Conservation (phyloP, 768 basidiomycete genomes). For the Polyporus arcularius region DNA sequence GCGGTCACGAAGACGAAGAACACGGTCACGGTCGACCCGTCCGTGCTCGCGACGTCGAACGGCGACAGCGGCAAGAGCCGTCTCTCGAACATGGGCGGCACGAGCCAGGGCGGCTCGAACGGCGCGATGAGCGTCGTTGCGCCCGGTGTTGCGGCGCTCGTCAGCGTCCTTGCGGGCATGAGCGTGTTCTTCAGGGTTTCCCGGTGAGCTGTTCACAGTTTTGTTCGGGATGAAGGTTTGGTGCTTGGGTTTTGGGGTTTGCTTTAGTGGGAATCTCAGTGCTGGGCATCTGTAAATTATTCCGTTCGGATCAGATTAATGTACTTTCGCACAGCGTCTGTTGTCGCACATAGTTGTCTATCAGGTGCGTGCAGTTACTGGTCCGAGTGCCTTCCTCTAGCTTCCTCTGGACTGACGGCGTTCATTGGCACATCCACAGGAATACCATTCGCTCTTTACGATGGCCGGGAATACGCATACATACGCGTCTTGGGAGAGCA, state of each 20-base stretch:
- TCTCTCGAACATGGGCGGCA: slow-evolving; percentile 29
- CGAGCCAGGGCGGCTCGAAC: slow-evolving; percentile 27
- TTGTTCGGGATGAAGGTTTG: no score
- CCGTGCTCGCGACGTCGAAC: slow-evolving; percentile 62
- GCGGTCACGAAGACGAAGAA: slow-evolving; percentile 52
- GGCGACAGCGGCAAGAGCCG: slow-evolving; percentile 43
- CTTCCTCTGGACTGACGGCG: no score
- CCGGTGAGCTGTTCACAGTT: no score
- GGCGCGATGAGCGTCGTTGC: slow-evolving; percentile 18
- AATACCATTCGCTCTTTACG: neutral
- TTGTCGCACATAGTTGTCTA: neutral
- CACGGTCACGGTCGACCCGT: slow-evolving; percentile 55
- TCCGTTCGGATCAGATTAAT: neutral
- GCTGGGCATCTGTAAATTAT: slow-evolving; percentile 3
- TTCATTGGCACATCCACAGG: no score
- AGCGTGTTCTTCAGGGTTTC: slow-evolving; percentile 12
- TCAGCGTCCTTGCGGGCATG: slow-evolving; percentile 17
- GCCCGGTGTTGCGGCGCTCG: slow-evolving; percentile 20
- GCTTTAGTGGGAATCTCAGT: neutral
- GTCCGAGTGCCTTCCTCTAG: no score
- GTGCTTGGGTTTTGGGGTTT: neutral
- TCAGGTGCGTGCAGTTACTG: neutral
- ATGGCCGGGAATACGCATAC: no score
- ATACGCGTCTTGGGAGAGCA: no score
- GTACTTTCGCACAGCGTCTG: slow-evolving; percentile 4